Evolutionary conservation across 2,329 filamentous ascomycete species (phyloP).

Genomic region (Arthrinium phaeospermum): DNA sequence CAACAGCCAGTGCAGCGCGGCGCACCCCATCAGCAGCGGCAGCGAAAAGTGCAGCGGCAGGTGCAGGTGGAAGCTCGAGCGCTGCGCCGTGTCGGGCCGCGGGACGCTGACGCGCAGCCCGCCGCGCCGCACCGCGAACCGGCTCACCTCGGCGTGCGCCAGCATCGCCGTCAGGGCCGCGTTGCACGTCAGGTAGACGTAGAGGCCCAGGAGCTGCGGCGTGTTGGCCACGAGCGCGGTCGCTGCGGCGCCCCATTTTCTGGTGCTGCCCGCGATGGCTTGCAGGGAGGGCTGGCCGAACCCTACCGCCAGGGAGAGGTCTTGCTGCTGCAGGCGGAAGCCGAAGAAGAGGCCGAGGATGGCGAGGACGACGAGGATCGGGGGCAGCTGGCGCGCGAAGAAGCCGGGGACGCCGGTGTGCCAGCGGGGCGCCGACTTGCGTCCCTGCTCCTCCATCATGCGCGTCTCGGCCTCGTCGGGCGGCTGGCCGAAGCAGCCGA

Average conservation of each 20-base stretch:
- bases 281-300: slow-evolving; percentile 18
- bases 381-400: slow-evolving; percentile 8
- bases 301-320: background rate
- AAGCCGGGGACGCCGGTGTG: slow-evolving; percentile 7
- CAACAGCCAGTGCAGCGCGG: slow-evolving; percentile 19
- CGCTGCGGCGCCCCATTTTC: background rate
- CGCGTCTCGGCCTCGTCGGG: background rate
- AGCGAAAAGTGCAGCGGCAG: slow-evolving; percentile 15
- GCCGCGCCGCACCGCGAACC: slow-evolving; percentile 16
- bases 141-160: slow-evolving; percentile 22
- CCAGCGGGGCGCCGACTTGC: slow-evolving; percentile 19
- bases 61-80: slow-evolving; percentile 14
- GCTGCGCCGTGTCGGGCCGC: slow-evolving; percentile 8
- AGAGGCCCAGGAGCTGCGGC: slow-evolving; percentile 19
- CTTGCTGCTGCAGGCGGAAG: background rate
- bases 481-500: background rate
- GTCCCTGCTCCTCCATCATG: background rate
- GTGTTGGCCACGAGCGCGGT: slow-evolving; percentile 17
- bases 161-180: slow-evolving; percentile 20
- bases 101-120: slow-evolving; percentile 21
- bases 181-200: slow-evolving; percentile 21
- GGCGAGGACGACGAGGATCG: background rate
- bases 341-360: slow-evolving; percentile 17
- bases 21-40: slow-evolving; percentile 13
- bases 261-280: background rate